Percentiles rank a stretch among this genome's conserved stretches.
Evolutionary conservation across 805 yeast species (phyloP).

Genomic region (Lipomyces spencermartinsiae): DNA sequence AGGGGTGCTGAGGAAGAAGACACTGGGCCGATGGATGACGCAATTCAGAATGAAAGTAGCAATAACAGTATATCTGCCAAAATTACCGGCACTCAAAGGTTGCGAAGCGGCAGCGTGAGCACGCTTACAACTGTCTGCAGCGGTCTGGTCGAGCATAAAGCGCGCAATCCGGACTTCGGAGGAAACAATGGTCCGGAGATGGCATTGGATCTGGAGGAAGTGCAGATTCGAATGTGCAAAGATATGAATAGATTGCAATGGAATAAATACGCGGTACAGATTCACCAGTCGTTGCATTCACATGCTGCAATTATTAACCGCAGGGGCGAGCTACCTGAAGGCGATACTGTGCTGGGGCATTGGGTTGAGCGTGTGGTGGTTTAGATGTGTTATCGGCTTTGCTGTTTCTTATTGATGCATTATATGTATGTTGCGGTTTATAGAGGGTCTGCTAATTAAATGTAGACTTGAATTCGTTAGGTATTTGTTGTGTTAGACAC

Average conservation of each 20-base stretch:
- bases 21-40: not conserved
- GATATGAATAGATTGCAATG: constrained; percentile 66
- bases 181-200: not conserved
- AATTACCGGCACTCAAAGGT: not conserved
- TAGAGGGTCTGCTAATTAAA: not conserved
- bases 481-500: not conserved
- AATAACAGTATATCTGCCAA: not conserved
- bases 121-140: not conserved
- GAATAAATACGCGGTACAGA: constrained; percentile 76
- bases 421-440: not conserved
- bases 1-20: constrained; percentile 11
- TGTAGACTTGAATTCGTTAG: not conserved
- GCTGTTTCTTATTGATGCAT: not conserved
- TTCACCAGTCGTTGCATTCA: constrained; percentile 73
- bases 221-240: constrained; percentile 17
- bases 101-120: not conserved
- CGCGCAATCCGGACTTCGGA: constrained; percentile 2
- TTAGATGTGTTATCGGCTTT: constrained; percentile 4
- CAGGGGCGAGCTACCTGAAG: constrained; percentile 43
- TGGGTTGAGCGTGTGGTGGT: constrained; percentile 22
- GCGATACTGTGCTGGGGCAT: constrained; percentile 20
- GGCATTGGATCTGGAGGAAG: constrained; percentile 10
- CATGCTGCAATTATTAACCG: constrained; percentile 89
- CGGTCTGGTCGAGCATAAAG: not conserved
- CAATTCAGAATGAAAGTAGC: not conserved